These are phyloP conservation scores for Botrytis porri DNA, from an alignment of 2,329 filamentous ascomycete genomes.

Conservation along the genomic window DNA sequence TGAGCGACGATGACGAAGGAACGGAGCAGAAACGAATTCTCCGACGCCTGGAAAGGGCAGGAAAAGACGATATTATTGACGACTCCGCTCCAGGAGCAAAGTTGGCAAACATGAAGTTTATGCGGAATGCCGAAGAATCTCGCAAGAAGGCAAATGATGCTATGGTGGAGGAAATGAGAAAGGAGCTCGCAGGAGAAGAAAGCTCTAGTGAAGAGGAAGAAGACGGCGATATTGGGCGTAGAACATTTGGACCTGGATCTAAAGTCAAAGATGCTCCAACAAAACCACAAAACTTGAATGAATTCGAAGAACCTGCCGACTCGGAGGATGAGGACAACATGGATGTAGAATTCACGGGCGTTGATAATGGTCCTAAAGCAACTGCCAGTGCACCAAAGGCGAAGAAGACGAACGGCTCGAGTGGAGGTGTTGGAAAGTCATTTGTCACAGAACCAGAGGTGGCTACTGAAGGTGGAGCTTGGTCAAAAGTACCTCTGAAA, in stretches of 20 bases:
- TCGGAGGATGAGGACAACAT: constrained; percentile 47
- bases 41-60: constrained; percentile 46
- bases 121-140: constrained; percentile 81
- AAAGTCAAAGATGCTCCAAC: constrained; percentile 40
- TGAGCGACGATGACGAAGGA: constrained; percentile 48
- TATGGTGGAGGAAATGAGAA: constrained; percentile 64
- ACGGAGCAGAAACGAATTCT: constrained; percentile 50
- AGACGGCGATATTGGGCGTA: constrained; percentile 63
- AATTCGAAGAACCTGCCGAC: constrained; percentile 58
- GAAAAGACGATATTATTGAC: constrained; percentile 47
- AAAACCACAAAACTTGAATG: constrained; percentile 40
- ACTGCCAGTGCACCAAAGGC: constrained; percentile 8
- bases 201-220: constrained; percentile 55
- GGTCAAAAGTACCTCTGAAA: constrained; percentile 35
- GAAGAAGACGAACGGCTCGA: constrained; percentile 22
- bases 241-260: constrained; percentile 60
- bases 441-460: constrained; percentile 17
- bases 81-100: constrained; percentile 56
- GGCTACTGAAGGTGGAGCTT: constrained; percentile 36
- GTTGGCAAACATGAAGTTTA: constrained; percentile 86
- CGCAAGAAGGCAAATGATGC: constrained; percentile 79
- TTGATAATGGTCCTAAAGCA: constrained; percentile 22
- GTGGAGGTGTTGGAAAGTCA: constrained; percentile 7
- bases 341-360: constrained; percentile 28
- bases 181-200: constrained; percentile 64